Evolutionary conservation across 495 filamentous ascomycete species (phyloP).

Genomic region (Chaetomium tenue): DNA sequence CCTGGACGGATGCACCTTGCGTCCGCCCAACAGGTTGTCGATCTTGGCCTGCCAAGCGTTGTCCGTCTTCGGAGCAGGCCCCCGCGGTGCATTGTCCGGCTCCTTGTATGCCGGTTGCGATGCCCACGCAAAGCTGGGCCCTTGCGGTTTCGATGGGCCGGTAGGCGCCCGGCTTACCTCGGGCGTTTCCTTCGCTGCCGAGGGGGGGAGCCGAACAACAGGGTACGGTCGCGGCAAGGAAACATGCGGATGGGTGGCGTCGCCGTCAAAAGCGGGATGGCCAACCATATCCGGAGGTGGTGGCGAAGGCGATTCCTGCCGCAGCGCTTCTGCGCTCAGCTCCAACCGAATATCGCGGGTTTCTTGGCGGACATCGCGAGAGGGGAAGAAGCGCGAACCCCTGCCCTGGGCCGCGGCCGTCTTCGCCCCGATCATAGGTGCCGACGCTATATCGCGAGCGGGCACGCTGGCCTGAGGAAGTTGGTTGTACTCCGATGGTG

Average conservation of each 20-base stretch:
- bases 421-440: slow-evolving; percentile 24
- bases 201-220: slow-evolving; percentile 69
- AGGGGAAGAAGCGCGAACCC: slow-evolving; percentile 64
- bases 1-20: slow-evolving; percentile 57
- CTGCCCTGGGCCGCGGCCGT: slow-evolving; percentile 16
- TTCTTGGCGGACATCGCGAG: slow-evolving; percentile 42
- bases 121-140: slow-evolving; percentile 33
- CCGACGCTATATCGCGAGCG: slow-evolving; percentile 19
- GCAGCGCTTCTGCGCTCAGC: slow-evolving; percentile 24
- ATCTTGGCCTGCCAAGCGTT: slow-evolving; percentile 70
- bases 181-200: slow-evolving; percentile 21
- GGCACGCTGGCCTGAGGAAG: slow-evolving; percentile 19
- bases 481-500: slow-evolving; percentile 24
- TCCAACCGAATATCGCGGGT: slow-evolving; percentile 39
- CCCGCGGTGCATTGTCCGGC: slow-evolving; percentile 13
- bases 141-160: slow-evolving; percentile 18
- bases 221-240: slow-evolving; percentile 65
- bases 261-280: slow-evolving; percentile 70
- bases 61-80: slow-evolving; percentile 15
- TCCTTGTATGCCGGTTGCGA: slow-evolving; percentile 28
- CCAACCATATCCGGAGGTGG: slow-evolving; percentile 69
- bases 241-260: slow-evolving; percentile 62
- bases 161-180: slow-evolving; percentile 8
- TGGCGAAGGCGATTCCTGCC: slow-evolving; percentile 59
- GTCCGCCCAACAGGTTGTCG: slow-evolving; percentile 62